Conservation (phyloP, 768 basidiomycete species). For the Tulasnella sp. region DNA sequence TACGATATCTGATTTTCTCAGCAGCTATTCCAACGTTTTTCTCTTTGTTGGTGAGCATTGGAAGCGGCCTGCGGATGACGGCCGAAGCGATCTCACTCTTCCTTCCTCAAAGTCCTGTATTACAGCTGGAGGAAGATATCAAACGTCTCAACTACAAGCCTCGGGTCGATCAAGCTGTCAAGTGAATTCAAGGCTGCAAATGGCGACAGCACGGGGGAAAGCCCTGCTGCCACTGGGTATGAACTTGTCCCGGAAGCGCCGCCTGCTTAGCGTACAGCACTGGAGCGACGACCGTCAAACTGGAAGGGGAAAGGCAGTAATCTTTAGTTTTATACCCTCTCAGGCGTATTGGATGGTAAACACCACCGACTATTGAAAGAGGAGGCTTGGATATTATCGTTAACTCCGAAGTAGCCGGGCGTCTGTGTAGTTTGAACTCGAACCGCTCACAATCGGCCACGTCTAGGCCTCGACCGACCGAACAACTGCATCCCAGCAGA, state of each 20-base stretch:
- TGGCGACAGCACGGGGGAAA: not conserved
- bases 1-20: slow-evolving; percentile 4
- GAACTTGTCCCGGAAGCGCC: not conserved
- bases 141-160: not conserved
- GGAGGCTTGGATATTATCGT: not conserved
- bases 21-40: slow-evolving; percentile 27
- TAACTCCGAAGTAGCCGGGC: not conserved
- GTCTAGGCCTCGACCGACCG: not conserved
- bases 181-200: not conserved
- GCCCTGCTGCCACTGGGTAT: not conserved
- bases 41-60: slow-evolving; percentile 24
- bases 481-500: not conserved
- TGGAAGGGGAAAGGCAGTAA: not conserved
- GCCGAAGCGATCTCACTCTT: not conserved
- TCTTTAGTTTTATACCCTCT: not conserved
- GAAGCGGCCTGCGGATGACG: not conserved
- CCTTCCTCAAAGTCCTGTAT: not conserved
- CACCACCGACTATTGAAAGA: not conserved
- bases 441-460: not conserved
- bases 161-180: not conserved
- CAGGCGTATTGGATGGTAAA: not conserved
- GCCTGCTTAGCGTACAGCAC: not conserved
- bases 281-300: not conserved
- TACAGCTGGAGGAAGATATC: not conserved
- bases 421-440: not conserved